Conservation (phyloP, 176 grass and related monocot genomes). For the Paspalum notatum region DNA sequence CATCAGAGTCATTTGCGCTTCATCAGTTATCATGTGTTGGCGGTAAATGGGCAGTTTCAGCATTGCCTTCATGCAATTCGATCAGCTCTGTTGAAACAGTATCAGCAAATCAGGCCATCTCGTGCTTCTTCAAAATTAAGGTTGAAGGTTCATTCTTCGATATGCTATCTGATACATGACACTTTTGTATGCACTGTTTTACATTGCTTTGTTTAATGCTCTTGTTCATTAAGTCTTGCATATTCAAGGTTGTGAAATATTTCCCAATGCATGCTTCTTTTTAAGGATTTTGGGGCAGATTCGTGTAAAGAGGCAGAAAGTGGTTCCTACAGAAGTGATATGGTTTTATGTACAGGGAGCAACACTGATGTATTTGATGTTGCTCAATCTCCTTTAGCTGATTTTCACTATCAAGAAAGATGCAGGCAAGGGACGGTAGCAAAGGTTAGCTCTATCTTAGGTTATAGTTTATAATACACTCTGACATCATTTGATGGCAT, state of each 20-base stretch:
- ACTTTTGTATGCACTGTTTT: constrained; percentile 23
- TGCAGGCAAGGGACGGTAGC: constrained; percentile 69
- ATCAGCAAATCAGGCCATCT: constrained; percentile 67
- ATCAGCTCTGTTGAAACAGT: constrained; percentile 67
- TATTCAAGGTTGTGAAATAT: constrained; percentile 22
- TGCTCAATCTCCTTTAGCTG: constrained; percentile 68
- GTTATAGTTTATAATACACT: constrained; percentile 23
- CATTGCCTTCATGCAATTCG: constrained; percentile 58
- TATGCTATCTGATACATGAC: background rate
- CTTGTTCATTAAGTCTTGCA: background rate
- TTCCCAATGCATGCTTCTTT: constrained; percentile 26
- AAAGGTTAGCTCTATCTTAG: constrained; percentile 59
- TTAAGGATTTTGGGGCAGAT: constrained; percentile 63
- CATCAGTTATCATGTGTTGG: constrained; percentile 87
- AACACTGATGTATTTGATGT: constrained; percentile 63
- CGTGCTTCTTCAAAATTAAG: constrained; percentile 97
- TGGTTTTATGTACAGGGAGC: constrained; percentile 51
- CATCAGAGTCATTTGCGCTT: constrained; percentile 64
- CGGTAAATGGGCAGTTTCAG: constrained; percentile 73
- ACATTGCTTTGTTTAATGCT: constrained; percentile 18
- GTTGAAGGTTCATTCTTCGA: constrained; percentile 43
- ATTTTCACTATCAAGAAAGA: constrained; percentile 93
- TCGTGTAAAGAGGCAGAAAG: constrained; percentile 48
- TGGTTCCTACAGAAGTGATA: constrained; percentile 53
- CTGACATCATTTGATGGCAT: background rate